Base-by-base conservation (phyloP, 1,139 yeast species). In the Yamadazyma triangularis region DNA sequence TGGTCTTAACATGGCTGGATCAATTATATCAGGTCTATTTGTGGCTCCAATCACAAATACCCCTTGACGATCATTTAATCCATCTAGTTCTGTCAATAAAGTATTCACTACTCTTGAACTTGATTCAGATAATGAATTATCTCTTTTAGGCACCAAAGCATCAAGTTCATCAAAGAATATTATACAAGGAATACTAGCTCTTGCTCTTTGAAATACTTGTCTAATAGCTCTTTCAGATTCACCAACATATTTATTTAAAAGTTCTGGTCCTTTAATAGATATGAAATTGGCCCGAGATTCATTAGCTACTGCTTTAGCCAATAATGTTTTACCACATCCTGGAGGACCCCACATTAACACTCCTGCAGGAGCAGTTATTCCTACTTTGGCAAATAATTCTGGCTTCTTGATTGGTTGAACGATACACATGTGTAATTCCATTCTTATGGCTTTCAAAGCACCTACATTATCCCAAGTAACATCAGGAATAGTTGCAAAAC, bases 271-370 rank as follows among this genome's bases (percentile, higher is more conserved):
- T 42, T 93, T 82, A 24, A 91, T 88, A 8, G 95, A 85, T 26
- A 91, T 91, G 57, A 91, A 91, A 53, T 91, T 91, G 7, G 97
- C 97, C 33, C 94, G 74, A 1, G 96, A 86, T 58, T 91, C 97
- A 53, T 91, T 89, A 10, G 98, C 98, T 8, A 91, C 97, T 0
- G 97, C 98, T 51, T 91, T 91, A 1, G 97, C 98, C 29, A 91
- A 65, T 34, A 91, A 66, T 0, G 98, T 91, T 53, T 91, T 91
- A 70, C 98, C 98, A 64, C 97, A 91, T 14, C 98, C 98, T 2
- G 98, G 98, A 2, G 98, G 99, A 0, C 99, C 99, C 98, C 98
- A 91, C 69, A 91, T 73, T 13, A 91, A 63, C 0, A 91, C 98
- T 33, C 99, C 99, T 0, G 96, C 89, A 1, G 98, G 97, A 0